A percentile compares a stretch with the other conserved stretches of the same genome.
Conservation (phyloP, 2,329 filamentous ascomycete species). For the Aspergillus proliferans region DNA sequence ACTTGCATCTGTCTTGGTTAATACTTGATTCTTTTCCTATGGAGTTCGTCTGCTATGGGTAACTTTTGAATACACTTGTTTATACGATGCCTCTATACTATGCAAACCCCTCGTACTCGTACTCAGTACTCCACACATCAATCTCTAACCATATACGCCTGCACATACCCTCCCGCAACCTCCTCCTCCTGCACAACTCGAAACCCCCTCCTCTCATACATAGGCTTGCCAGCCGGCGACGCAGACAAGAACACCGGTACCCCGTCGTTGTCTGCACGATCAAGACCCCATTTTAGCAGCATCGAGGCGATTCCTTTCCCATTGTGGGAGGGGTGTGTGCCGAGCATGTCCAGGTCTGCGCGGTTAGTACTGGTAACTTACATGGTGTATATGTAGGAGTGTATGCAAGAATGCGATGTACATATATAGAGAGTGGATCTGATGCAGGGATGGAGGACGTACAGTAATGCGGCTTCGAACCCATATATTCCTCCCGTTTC, state of each 20-base stretch:
- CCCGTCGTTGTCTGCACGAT: constrained; percentile 28
- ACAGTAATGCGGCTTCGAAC: constrained; percentile 19
- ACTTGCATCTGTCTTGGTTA: not conserved
- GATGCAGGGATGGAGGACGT: constrained; percentile 4
- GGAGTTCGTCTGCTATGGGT: not conserved
- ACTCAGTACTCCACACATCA: not conserved
- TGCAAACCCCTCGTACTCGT: not conserved
- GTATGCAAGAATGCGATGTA: too few relatives aligned
- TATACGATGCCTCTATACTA: not conserved
- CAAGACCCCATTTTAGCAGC: constrained; percentile 32
- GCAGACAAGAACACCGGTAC: constrained; percentile 33
- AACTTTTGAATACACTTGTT: not conserved
- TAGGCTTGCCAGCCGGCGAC: constrained; percentile 24
- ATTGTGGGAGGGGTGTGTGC: constrained; percentile 17
- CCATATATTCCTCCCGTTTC: constrained; percentile 13
- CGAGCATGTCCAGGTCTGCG: constrained; percentile 20
- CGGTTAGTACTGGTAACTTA: not conserved
- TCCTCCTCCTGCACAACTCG: constrained; percentile 11
- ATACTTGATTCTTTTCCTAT: not conserved
- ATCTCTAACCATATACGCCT: constrained; percentile 7
- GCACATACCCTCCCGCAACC: constrained; percentile 1
- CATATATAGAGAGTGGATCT: not conserved
- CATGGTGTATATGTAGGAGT: too few relatives aligned
- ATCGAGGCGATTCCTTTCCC: constrained; percentile 17
- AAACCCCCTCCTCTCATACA: constrained; percentile 39